Conservation (phyloP, 495 filamentous ascomycete species). For the Penicillium canescens region DNA sequence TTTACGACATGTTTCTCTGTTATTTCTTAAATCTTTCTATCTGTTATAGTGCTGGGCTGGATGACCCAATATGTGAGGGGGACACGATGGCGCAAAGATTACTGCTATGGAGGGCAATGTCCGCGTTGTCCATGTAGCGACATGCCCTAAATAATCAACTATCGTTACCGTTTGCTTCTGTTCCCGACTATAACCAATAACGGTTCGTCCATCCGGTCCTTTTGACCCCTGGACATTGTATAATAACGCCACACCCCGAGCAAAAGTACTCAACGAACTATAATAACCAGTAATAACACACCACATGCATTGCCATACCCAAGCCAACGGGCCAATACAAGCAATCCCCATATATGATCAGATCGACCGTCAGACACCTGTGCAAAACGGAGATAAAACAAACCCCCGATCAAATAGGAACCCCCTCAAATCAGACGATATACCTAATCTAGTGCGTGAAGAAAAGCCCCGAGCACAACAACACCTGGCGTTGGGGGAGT, state of each 20-base stretch:
- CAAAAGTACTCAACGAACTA: neutral
- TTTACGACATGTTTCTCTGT: constrained; percentile 1
- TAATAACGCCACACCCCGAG: neutral
- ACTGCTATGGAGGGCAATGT: constrained; percentile 2
- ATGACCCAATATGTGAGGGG: constrained; percentile 4
- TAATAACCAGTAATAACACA: neutral
- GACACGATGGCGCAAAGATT: neutral
- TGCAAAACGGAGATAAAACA: neutral
- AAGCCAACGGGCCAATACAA: neutral
- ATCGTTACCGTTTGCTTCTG: neutral
- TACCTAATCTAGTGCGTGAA: neutral
- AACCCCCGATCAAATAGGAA: constrained; percentile 2
- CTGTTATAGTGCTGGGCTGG: constrained; percentile 1
- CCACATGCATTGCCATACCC: neutral
- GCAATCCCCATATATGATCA: neutral
- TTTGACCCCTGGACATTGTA: neutral
- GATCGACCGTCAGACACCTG: neutral
- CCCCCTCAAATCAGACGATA: neutral
- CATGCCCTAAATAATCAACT: neutral
- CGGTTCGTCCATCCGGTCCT: neutral
- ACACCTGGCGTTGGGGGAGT: neutral
- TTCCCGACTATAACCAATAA: neutral
- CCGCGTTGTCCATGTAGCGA: constrained; percentile 1
- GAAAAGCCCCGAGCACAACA: neutral
- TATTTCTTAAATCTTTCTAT: neutral